These are phyloP conservation scores for Globisporangium solare DNA, from an alignment of 352 stramenopile genomes.

Conservation along the genomic window DNA sequence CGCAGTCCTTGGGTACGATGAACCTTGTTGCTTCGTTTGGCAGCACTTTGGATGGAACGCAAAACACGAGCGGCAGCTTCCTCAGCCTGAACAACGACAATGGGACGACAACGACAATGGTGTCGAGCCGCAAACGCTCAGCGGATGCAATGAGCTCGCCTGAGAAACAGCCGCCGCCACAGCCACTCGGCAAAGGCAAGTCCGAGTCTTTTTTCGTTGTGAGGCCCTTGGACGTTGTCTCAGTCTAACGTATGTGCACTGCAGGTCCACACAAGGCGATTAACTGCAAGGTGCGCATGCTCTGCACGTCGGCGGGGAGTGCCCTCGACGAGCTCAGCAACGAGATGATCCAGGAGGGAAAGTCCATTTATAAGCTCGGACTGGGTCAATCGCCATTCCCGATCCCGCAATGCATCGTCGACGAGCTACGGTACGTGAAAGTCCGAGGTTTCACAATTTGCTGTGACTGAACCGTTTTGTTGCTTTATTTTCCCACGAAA, in stretches of 20 bases:
- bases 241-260: not conserved
- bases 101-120: conserved; percentile 2
- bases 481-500: conserved; percentile 7
- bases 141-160: conserved; percentile 30
- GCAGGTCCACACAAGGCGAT: conserved; percentile 74
- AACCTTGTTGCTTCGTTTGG: not conserved
- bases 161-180: not conserved
- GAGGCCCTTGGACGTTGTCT: not conserved
- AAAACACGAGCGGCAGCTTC: conserved; percentile 12
- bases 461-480: not conserved
- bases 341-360: conserved; percentile 74
- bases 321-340: conserved; percentile 85
- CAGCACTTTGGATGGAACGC: conserved; percentile 10
- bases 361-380: conserved; percentile 82
- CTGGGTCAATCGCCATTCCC: conserved; percentile 84
- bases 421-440: conserved; percentile 66
- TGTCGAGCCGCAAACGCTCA: conserved; percentile 36
- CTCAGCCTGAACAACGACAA: conserved; percentile 16
- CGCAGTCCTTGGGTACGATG: not conserved
- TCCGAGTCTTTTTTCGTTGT: not conserved
- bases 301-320: conserved; percentile 72
- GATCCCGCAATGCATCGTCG: conserved; percentile 84
- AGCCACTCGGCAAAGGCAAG: conserved; percentile 24
- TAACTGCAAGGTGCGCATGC: conserved; percentile 85
- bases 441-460: not conserved